These are phyloP conservation scores for Circinella umbellata DNA, from an alignment of 371 early-diverging fungal species.

Conservation along the genomic window DNA sequence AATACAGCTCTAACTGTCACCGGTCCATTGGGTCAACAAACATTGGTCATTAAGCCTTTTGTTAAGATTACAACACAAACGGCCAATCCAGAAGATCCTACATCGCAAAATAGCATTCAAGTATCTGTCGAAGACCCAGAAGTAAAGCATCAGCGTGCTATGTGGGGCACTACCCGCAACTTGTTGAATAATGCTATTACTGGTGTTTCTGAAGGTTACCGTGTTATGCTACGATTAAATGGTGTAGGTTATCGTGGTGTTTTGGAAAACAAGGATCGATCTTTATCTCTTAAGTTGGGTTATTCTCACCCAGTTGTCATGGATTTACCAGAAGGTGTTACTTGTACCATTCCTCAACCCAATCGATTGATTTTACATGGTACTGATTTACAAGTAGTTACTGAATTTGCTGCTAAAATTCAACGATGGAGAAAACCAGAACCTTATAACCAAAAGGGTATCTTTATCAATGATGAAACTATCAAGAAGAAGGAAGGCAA, in stretches of 20 bases:
- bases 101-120: constrained; percentile 54
- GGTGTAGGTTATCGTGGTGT: constrained; percentile 96
- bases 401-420: constrained; percentile 92
- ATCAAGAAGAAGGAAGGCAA: constrained; percentile 96
- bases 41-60: constrained; percentile 81
- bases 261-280: constrained; percentile 66
- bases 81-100: constrained; percentile 38
- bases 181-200: constrained; percentile 84
- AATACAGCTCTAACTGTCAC: constrained; percentile 72
- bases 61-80: constrained; percentile 62
- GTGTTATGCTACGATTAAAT: constrained; percentile 80
- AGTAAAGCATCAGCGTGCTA: constrained; percentile 77
- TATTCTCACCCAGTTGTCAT: constrained; percentile 86
- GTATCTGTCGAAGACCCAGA: constrained; percentile 67
- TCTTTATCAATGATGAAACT: constrained; percentile 96
- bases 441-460: constrained; percentile 99
- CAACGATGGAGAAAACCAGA: constrained; percentile 93
- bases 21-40: constrained; percentile 84
- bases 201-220: constrained; percentile 93
- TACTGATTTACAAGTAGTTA: constrained; percentile 77
- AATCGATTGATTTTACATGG: constrained; percentile 87
- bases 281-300: constrained; percentile 85
- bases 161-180: constrained; percentile 97
- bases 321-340: constrained; percentile 82
- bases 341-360: constrained; percentile 81